Conservation (phyloP, 768 basidiomycete genomes). For the Trametes meyenii region DNA sequence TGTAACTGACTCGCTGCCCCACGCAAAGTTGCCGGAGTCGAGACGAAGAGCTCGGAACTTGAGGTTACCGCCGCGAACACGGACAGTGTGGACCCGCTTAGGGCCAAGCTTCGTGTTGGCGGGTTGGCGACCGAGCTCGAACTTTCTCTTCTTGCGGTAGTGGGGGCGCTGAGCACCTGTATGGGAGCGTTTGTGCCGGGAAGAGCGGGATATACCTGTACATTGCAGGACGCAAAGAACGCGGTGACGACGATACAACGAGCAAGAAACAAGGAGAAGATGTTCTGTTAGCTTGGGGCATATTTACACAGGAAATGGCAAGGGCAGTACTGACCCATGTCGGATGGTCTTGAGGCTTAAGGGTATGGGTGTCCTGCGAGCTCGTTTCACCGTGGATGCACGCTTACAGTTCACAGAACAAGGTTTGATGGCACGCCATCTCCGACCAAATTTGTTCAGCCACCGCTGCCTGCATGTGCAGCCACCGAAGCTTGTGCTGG, state of each 20-base stretch:
- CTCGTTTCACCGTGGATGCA: slow-evolving; percentile 57
- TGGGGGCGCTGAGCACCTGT: slow-evolving; percentile 90
- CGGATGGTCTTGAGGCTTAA: slow-evolving; percentile 70
- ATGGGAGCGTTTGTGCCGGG: slow-evolving; percentile 95
- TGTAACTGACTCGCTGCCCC: slow-evolving; percentile 94
- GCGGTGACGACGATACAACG: neutral
- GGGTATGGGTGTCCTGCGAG: slow-evolving; percentile 44
- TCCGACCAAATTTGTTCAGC: slow-evolving; percentile 30
- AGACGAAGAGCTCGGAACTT: slow-evolving; percentile 97
- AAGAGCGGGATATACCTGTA: slow-evolving; percentile 94
- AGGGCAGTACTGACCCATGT: slow-evolving; percentile 69
- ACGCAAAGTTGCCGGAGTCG: slow-evolving; percentile 97
- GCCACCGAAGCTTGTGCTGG: neutral
- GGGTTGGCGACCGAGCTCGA: slow-evolving; percentile 98
- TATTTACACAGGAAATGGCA: slow-evolving; percentile 11
- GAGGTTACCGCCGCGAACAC: slow-evolving; percentile 92
- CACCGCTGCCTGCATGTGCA: slow-evolving; percentile 1
- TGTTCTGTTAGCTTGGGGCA: slow-evolving; percentile 15
- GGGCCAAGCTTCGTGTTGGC: slow-evolving; percentile 96
- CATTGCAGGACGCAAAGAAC: neutral
- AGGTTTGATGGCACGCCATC: slow-evolving; percentile 38
- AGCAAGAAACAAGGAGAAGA: slow-evolving; percentile 11
- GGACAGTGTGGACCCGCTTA: slow-evolving; percentile 94
- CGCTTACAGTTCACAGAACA: slow-evolving; percentile 38
- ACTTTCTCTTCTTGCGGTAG: slow-evolving; percentile 99